Percentiles rank a stretch among this genome's conserved stretches.
Conservation (phyloP, 441 rosid genomes). For the Mallotus repandus region DNA sequence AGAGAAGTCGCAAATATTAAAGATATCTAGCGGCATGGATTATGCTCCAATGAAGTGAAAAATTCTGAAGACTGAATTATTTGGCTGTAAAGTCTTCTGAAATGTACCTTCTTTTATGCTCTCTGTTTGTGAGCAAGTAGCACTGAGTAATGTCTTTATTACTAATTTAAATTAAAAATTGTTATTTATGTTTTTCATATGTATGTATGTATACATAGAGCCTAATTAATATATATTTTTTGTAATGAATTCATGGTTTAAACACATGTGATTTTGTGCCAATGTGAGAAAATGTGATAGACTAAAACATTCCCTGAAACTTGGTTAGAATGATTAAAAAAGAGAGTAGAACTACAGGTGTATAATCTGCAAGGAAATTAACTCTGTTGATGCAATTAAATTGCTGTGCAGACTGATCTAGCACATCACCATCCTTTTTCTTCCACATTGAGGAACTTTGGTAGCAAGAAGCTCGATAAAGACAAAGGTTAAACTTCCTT, state of each 20-base stretch:
- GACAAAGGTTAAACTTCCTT: slow-evolving; percentile 40
- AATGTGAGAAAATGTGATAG: not conserved
- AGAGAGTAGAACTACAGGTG: not conserved
- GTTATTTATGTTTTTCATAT: too few species aligned
- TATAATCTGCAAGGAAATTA: not conserved
- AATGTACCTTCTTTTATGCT: too few species aligned
- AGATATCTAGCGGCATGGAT: too few species aligned
- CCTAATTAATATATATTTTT: too few species aligned
- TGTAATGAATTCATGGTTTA: not conserved
- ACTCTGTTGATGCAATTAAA: not conserved
- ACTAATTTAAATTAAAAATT: too few species aligned
- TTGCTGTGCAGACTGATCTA: slow-evolving; percentile 48
- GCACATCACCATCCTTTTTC: slow-evolving; percentile 45
- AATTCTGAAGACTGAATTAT: too few species aligned
- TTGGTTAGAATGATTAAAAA: not conserved
- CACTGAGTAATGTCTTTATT: too few species aligned
- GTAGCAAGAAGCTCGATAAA: slow-evolving; percentile 33
- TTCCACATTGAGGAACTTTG: slow-evolving; percentile 46
- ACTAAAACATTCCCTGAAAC: not conserved
- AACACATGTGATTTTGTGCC: not conserved
- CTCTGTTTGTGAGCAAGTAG: too few species aligned
- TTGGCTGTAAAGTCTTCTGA: too few species aligned
- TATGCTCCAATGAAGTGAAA: too few species aligned
- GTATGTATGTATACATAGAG: too few species aligned
- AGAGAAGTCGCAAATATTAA: too few species aligned